Percentiles rank a stretch among this genome's conserved stretches.
Evolutionary conservation across 2,329 filamentous ascomycete species (phyloP).

Genomic region (Pyrenophora tritici-repentis): DNA sequence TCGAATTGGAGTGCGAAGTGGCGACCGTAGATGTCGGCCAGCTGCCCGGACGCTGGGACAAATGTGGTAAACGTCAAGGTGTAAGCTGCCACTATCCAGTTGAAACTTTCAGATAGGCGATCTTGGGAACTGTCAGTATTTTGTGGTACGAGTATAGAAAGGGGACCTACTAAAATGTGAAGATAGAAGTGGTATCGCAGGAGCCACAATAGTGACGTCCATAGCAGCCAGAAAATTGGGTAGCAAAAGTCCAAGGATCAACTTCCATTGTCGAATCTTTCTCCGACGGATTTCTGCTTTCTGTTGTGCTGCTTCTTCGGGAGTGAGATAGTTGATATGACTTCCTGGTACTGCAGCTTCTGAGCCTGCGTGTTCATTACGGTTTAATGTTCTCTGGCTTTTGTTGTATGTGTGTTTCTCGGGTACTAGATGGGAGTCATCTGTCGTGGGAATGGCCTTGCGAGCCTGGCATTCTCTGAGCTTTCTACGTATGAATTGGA

Average conservation of each 20-base stretch:
- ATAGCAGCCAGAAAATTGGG: constrained; percentile 67
- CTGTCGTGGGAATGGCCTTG: constrained; percentile 26
- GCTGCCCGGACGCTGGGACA: constrained; percentile 68
- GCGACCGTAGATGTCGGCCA: constrained; percentile 68
- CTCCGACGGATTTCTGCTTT: constrained; percentile 19
- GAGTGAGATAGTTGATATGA: constrained; percentile 16
- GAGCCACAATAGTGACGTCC: constrained; percentile 68
- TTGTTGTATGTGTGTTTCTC: constrained; percentile 8
- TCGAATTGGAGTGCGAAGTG: constrained; percentile 63
- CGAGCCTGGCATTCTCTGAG: constrained; percentile 26
- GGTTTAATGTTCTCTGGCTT: background rate
- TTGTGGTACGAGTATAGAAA: background rate
- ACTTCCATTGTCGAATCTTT: constrained; percentile 60
- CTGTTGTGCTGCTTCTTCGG: constrained; percentile 16
- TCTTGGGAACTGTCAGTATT: constrained; percentile 35
- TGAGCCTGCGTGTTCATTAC: background rate
- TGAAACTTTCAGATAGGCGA: constrained; percentile 59
- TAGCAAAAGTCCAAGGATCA: constrained; percentile 63
- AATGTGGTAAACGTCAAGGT: constrained; percentile 70
- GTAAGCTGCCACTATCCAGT: constrained; percentile 71
- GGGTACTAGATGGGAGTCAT: constrained; percentile 32
- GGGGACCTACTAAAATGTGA: constrained; percentile 62
- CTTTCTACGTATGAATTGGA: constrained; percentile 34
- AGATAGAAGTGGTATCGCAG: constrained; percentile 66
- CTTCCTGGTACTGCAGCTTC: background rate